Base-by-base conservation (phyloP, 2,329 filamentous ascomycete genomes). In the Colletotrichum gloeosporioides region DNA sequence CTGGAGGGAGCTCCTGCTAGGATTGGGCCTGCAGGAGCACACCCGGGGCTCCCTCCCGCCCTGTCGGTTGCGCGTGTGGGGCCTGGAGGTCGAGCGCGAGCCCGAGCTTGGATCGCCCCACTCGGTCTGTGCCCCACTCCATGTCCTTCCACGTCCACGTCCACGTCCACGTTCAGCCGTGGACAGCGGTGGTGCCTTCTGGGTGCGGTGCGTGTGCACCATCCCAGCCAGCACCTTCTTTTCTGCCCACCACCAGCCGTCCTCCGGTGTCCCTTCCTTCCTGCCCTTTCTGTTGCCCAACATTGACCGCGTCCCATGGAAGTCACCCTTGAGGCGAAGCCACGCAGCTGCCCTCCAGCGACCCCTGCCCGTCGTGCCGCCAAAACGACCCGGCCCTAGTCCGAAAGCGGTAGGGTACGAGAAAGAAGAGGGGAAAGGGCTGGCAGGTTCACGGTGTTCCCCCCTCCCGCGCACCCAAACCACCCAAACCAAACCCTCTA, bases 21-120 rank as follows among this genome's bases (percentile, higher is more conserved):
- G 57, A 69, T 69, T 6, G 32, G 32, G 63, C 57, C 31, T 76
- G 73, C 63, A 73, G 39, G 39, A 49, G 22, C 27, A 49, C 44
- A 44, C 57, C 70, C 70, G 70, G 63, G 70, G 27, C 44, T 57
- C 55, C 27, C 53, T 73, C 64, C 73, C 70, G 70, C 57, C 57
- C 64, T 64, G 39, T 76, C 70, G 70, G 70, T 76, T 66, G 64
- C 70, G 68, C 44, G 55, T 25, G 32, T 53, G 44, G 44, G 44
- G 44, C 44, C 34, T 31, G 65, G 64, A 49, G 63, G 39, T 44
- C 61, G 22, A 63, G 29, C 18, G 27, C 31, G 13, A 73, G 70
- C 57, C 18, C 57, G 57, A 59, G 57, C 64, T 69, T 64, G 44
- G 31, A 68, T 73, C 57, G 69, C 69, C 57, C 73, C 73, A 73